Percentiles rank a stretch among this genome's conserved stretches.
phyloP scores from a whole-genome alignment of 2,329 filamentous ascomycete species.

The Cladophialophora chaetospira region DNA sequence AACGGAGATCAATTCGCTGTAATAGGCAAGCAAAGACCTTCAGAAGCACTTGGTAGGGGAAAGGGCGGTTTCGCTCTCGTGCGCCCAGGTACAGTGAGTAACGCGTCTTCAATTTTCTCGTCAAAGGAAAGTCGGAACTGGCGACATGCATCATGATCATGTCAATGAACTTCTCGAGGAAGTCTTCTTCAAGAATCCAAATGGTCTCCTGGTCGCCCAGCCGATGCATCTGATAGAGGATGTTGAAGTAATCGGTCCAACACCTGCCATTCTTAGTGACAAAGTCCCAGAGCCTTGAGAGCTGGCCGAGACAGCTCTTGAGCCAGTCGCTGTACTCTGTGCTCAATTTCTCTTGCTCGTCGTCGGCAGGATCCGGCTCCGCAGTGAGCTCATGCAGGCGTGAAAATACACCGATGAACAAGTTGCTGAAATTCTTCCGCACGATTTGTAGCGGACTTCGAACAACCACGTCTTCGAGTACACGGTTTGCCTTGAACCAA shows the following conservation, averaged over 20 bases:
- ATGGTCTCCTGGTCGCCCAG: conserved; percentile 62
- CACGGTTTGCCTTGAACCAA: conserved; percentile 22
- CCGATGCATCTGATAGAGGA: conserved; percentile 67
- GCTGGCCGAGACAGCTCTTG: conserved; percentile 11
- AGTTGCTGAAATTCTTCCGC: conserved; percentile 25
- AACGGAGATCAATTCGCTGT: conserved; percentile 37
- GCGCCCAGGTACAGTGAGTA: conserved; percentile 51
- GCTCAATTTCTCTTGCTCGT: conserved; percentile 1
- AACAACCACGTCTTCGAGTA: conserved; percentile 28
- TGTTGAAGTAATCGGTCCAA: conserved; percentile 76
- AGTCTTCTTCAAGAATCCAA: conserved; percentile 62
- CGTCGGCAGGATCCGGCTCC: background rate
- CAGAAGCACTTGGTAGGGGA: conserved; percentile 46
- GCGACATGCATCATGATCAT: conserved; percentile 55
- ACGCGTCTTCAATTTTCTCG: conserved; percentile 20
- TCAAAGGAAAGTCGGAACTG: conserved; percentile 19
- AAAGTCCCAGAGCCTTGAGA: conserved; percentile 24
- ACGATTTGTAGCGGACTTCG: conserved; percentile 24
- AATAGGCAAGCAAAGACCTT: conserved; percentile 44
- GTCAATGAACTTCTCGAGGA: conserved; percentile 60
- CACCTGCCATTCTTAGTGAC: conserved; percentile 48
- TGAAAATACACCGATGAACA: conserved; percentile 23
- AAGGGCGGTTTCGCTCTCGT: conserved; percentile 51
- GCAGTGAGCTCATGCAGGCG: conserved; percentile 17
- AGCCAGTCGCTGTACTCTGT: conserved; percentile 18